Percentiles rank a stretch among this genome's conserved stretches.
Conservation (phyloP, 2,329 filamentous ascomycete species). For the Gnomoniopsis sp. region DNA sequence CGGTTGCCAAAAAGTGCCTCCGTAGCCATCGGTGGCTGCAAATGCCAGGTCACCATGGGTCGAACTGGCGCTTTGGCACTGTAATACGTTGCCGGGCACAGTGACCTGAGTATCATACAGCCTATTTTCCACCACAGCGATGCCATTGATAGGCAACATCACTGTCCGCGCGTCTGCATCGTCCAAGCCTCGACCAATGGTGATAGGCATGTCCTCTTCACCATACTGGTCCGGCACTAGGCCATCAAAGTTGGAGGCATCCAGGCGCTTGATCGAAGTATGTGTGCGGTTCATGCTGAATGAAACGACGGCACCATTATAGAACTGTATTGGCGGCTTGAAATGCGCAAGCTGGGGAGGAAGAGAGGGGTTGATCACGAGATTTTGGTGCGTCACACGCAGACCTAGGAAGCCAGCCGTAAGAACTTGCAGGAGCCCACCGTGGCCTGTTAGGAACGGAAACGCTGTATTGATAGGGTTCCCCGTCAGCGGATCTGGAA, state of each 20-base stretch:
- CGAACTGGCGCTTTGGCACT: slow-evolving; percentile 51
- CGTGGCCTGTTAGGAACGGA: slow-evolving; percentile 69
- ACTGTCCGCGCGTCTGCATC: slow-evolving; percentile 30
- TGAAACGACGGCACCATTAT: slow-evolving; percentile 27
- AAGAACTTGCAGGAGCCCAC: slow-evolving; percentile 64
- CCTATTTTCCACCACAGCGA: slow-evolving; percentile 51
- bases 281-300: slow-evolving; percentile 25
- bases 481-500: slow-evolving; percentile 42
- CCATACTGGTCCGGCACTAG: slow-evolving; percentile 14
- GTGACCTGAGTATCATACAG: slow-evolving; percentile 45
- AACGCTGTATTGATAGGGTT: slow-evolving; percentile 63
- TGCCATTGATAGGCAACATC: slow-evolving; percentile 39
- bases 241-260: slow-evolving; percentile 12
- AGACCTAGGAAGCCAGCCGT: slow-evolving; percentile 67
- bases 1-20: slow-evolving; percentile 64
- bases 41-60: slow-evolving; percentile 61
- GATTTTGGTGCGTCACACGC: slow-evolving; percentile 54
- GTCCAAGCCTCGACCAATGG: slow-evolving; percentile 45
- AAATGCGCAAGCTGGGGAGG: slow-evolving; percentile 55
- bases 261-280: slow-evolving; percentile 20
- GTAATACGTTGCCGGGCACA: slow-evolving; percentile 52
- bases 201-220: slow-evolving; percentile 29
- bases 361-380: slow-evolving; percentile 61
- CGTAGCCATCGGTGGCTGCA: slow-evolving; percentile 60
- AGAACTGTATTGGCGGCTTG: slow-evolving; percentile 23